Conservation (phyloP, 371 early-diverging fungal genomes). For the Lichtheimia corymbifera region DNA sequence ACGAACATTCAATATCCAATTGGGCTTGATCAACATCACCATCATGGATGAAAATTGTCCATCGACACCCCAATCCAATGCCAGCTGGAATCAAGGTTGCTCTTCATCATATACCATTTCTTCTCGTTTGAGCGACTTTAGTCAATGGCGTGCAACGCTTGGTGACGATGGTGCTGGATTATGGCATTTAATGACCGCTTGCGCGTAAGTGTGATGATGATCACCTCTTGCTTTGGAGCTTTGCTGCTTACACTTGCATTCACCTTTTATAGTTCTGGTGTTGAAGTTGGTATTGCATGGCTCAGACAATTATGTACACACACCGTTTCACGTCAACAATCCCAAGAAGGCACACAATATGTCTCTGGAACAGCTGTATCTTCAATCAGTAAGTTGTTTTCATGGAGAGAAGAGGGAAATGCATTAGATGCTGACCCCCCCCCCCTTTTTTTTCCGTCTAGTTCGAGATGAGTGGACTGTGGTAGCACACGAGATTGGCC, state of each 20-base stretch:
- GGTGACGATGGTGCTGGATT: conserved; percentile 80
- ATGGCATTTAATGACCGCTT: conserved; percentile 95
- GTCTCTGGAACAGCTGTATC: conserved; percentile 89
- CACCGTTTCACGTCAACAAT: conserved; percentile 38
- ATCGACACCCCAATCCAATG: conserved; percentile 21
- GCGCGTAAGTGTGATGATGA: conserved; percentile 51
- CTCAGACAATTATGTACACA: conserved; percentile 74
- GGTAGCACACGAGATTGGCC: conserved; percentile 95
- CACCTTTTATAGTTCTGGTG: conserved; percentile 58
- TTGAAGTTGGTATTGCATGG: conserved; percentile 95
- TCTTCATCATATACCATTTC: conserved; percentile 70
- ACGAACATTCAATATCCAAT: conserved; percentile 82
- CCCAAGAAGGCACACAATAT: conserved; percentile 39
- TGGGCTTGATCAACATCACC: conserved; percentile 86
- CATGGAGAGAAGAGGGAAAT: neutral
- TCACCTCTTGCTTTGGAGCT: neutral
- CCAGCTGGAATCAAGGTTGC: conserved; percentile 85
- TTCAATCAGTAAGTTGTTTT: conserved; percentile 55
- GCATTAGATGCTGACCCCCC: neutral
- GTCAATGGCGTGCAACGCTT: conserved; percentile 79
- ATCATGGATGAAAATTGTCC: conserved; percentile 70
- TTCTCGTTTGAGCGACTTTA: conserved; percentile 84
- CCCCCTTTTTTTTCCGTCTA: conserved; percentile 5
- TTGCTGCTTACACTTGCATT: neutral
- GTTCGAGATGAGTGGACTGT: conserved; percentile 92